Base-by-base conservation (phyloP, 192 early-diverging fungal genomes). In the Funneliformis geosporum region DNA sequence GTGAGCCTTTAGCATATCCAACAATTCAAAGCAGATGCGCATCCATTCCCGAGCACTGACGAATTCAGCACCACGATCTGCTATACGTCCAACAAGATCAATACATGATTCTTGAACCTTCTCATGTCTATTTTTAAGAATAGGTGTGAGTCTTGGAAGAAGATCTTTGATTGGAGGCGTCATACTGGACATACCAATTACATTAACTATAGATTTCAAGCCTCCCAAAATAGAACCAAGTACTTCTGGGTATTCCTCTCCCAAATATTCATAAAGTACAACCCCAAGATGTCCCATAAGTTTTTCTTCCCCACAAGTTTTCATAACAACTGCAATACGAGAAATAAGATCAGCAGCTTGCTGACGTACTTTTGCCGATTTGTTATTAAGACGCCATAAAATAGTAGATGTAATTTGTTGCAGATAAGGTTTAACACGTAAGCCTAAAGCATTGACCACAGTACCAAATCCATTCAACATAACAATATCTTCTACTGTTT, bases 191-290 rank as follows among this genome's bases (percentile, higher is more conserved):
- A 99, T 97, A 78, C 98, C 98, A 84, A 98, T 96, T 33, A 97
- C 96, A 78, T 98, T 96, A 38, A 98, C 97, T 67, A 99, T 96
- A n/a, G 93, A 89, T 82, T 96, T 96, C 42, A 99, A 86, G 1
- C 90, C 98, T 40, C 94, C 92, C 5, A 99, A 83, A 76, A 99
- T 98, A 23, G 94, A 95, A 75, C 96, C 98, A 67, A 99, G 87
- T 0, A 99, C 98, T 81, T 99, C 98, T 9, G 98, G 98, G 80
- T 97, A 99, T 83, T 99, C 98, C 88, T 99, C 98, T 80, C 98
- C 98, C 27, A 99, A 90, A 82, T 99, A 98, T 84, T 99, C 98
- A 84, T 96, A 99, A 27, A 99, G 85, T 43, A 98, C 91, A n/a
- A 94, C 89, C 78, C 96, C 95, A 62, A 99, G 85, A 76, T 97